Percentiles rank a stretch among this genome's conserved stretches.
phyloP scores from a whole-genome alignment of 805 yeast species.

The Ogataea ramenticola region DNA sequence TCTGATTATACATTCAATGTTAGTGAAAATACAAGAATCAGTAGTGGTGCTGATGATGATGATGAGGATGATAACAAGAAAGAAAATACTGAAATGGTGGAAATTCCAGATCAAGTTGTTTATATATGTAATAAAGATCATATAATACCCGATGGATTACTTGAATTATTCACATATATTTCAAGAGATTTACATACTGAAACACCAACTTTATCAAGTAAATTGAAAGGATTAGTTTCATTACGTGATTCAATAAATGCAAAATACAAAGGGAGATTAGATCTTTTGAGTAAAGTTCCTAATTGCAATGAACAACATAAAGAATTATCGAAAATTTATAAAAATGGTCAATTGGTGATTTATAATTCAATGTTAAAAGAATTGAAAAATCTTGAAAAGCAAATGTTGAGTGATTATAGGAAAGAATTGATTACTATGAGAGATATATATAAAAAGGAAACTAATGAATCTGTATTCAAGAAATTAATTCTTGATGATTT shows the following conservation, averaged over 20 bases:
- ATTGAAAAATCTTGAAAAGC: conserved; percentile 37
- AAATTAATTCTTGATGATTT: background rate
- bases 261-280: conserved; percentile 28
- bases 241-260: conserved; percentile 45
- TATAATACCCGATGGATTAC: conserved; percentile 36
- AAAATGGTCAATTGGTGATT: conserved; percentile 33
- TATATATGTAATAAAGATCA: conserved; percentile 22
- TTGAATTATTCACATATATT: conserved; percentile 46
- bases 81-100: background rate
- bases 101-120: conserved; percentile 6
- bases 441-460: conserved; percentile 16
- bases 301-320: conserved; percentile 1
- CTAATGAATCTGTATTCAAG: background rate
- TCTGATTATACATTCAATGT: conserved; percentile 18
- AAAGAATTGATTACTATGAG: conserved; percentile 16
- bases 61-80: background rate
- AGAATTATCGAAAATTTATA: conserved; percentile 20
- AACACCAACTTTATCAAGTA: conserved; percentile 39
- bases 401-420: conserved; percentile 26
- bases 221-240: conserved; percentile 55
- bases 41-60: background rate
- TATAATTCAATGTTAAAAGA: conserved; percentile 29
- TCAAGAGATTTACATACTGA: conserved; percentile 32
- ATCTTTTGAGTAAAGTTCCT: conserved; percentile 5
- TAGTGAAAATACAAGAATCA: background rate